Conservation (phyloP, 148 eudicot genomes). For the Persicaria tinctoria region DNA sequence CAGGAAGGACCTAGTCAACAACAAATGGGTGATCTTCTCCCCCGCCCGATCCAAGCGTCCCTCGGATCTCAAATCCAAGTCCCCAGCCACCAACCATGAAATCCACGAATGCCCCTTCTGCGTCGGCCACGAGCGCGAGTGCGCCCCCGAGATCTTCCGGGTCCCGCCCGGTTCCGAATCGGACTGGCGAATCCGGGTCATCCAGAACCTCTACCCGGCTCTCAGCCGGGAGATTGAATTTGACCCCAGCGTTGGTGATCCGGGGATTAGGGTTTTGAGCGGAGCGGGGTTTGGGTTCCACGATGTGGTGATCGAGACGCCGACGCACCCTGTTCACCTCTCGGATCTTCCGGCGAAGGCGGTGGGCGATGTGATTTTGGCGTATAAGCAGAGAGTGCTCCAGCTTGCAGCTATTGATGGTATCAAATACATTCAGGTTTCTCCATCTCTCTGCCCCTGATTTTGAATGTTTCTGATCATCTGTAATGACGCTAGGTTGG, state of each 20-base stretch:
- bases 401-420: constrained; percentile 44
- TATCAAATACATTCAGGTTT: constrained; percentile 75
- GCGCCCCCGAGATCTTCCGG: constrained; percentile 96
- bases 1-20: constrained; percentile 57
- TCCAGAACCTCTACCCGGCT: constrained; percentile 87
- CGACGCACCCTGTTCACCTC: constrained; percentile 61
- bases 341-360: constrained; percentile 48
- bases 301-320: constrained; percentile 86
- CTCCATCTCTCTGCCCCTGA: constrained; percentile 1
- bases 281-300: constrained; percentile 86
- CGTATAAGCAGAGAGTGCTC: constrained; percentile 66
- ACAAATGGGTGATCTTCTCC: constrained; percentile 72
- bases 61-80: constrained; percentile 81
- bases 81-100: constrained; percentile 39
- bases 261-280: constrained; percentile 22
- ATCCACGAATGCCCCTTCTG: constrained; percentile 74
- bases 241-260: constrained; percentile 7
- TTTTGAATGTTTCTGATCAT: background rate
- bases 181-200: constrained; percentile 64
- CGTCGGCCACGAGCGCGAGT: constrained; percentile 69
- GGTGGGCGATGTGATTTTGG: constrained; percentile 62
- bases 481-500: background rate
- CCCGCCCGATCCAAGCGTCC: constrained; percentile 91
- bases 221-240: constrained; percentile 47
- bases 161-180: constrained; percentile 33